These are phyloP conservation scores for Triangularia setosa DNA, from an alignment of 2,329 filamentous ascomycete genomes.

Conservation along the genomic window DNA sequence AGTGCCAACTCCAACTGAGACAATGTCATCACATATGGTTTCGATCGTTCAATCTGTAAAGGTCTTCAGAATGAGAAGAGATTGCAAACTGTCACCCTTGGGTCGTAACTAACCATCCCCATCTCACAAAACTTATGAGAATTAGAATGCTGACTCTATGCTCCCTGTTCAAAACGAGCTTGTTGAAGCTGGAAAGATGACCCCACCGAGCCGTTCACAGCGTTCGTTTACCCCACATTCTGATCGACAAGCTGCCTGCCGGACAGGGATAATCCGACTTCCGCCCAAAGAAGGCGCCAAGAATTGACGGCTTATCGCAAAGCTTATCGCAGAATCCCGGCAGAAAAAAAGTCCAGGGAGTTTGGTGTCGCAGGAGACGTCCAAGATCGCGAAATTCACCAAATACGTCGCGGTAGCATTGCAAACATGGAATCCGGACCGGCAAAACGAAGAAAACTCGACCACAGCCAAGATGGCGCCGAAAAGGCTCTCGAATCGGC, in stretches of 20 bases:
- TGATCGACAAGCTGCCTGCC: slow-evolving; percentile 14
- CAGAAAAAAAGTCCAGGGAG: slow-evolving; percentile 16
- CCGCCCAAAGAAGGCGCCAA: neutral
- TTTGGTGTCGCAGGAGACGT: neutral
- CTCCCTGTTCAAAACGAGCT: neutral
- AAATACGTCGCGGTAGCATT: neutral
- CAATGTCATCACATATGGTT: no score
- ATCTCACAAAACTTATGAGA: no score
- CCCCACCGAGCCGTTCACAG: neutral
- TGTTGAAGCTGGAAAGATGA: neutral
- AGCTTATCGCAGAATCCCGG: slow-evolving; percentile 13
- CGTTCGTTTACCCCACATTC: neutral
- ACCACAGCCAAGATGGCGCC: slow-evolving; percentile 24
- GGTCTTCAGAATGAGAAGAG: no score
- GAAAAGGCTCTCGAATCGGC: slow-evolving; percentile 27
- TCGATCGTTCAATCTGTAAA: no score
- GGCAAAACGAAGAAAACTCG: slow-evolving; percentile 34
- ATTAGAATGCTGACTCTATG: no score
- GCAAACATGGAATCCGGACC: slow-evolving; percentile 31
- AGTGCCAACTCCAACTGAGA: no score
- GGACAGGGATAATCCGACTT: slow-evolving; percentile 12
- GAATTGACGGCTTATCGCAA: slow-evolving; percentile 20
- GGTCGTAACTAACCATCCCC: no score
- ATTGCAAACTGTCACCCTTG: no score
- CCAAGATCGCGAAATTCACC: neutral